Conservation (phyloP, 2,329 filamentous ascomycete species). For the Pseudophaeomoniella oleicola region DNA sequence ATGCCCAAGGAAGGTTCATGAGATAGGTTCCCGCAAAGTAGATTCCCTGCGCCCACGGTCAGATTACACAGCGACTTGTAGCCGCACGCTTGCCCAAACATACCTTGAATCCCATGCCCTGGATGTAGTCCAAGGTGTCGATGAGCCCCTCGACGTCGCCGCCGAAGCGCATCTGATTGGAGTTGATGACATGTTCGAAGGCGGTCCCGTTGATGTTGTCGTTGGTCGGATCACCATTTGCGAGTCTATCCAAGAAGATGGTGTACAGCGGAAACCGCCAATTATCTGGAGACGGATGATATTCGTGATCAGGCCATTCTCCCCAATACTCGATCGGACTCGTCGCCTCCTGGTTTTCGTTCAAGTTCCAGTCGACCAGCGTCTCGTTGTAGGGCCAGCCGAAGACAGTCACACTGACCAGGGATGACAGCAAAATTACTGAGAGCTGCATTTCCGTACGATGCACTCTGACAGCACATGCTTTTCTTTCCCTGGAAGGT, state of each 20-base stretch:
- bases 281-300: slow-evolving; percentile 29
- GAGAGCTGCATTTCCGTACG: too few relatives aligned
- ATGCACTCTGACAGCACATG: too few relatives aligned
- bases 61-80: neutral
- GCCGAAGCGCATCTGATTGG: slow-evolving; percentile 37
- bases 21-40: slow-evolving; percentile 39
- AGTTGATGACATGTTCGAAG: slow-evolving; percentile 35
- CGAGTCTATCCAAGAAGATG: slow-evolving; percentile 37
- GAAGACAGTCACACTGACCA: too few relatives aligned
- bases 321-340: slow-evolving; percentile 34
- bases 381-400: slow-evolving; percentile 10
- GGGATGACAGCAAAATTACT: too few relatives aligned
- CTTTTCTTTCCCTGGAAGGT: too few relatives aligned
- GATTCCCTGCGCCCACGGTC: slow-evolving; percentile 18
- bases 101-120: slow-evolving; percentile 37
- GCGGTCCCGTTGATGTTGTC: slow-evolving; percentile 36
- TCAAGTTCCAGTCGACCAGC: slow-evolving; percentile 34
- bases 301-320: slow-evolving; percentile 27
- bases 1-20: slow-evolving; percentile 39
- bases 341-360: slow-evolving; percentile 31
- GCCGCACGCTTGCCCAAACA: slow-evolving; percentile 1
- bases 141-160: slow-evolving; percentile 35
- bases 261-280: slow-evolving; percentile 43
- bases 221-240: slow-evolving; percentile 39
- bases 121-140: slow-evolving; percentile 37